A percentile compares a stretch with the other conserved stretches of the same genome.
These are phyloP conservation scores for Talaromyces borbonicus DNA, from an alignment of 495 filamentous ascomycete species.

Conservation along the genomic window DNA sequence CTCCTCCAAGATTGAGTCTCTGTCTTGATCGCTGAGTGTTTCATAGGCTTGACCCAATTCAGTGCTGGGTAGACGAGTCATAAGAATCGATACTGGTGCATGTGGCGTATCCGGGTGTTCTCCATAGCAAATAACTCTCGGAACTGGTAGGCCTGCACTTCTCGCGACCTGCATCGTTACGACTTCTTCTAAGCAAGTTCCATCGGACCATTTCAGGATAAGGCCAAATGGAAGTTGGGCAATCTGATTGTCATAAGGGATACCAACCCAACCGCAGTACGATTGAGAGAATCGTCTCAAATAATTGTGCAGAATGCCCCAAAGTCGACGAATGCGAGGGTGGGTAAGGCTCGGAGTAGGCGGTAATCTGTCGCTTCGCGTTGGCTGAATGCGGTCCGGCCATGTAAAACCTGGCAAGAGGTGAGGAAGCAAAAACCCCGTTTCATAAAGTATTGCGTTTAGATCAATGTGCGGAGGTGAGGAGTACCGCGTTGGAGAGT, in stretches of 20 bases:
- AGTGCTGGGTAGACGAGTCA: slow-evolving; percentile 23
- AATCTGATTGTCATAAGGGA: slow-evolving; percentile 15
- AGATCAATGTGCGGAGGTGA: too few species aligned
- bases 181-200: slow-evolving; percentile 31
- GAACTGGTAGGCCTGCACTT: slow-evolving; percentile 29
- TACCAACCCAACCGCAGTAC: slow-evolving; percentile 18
- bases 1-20: slow-evolving; percentile 13
- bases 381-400: slow-evolving; percentile 15
- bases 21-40: slow-evolving; percentile 14
- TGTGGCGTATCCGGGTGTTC: slow-evolving; percentile 26
- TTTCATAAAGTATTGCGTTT: too few species aligned
- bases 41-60: slow-evolving; percentile 20
- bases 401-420: slow-evolving; percentile 15
- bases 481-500: too few species aligned
- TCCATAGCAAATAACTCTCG: slow-evolving; percentile 29
- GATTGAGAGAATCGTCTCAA: slow-evolving; percentile 17
- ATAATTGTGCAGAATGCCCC: slow-evolving; percentile 16
- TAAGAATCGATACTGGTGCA: slow-evolving; percentile 25
- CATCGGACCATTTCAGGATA: slow-evolving; percentile 28
- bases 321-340: slow-evolving; percentile 8
- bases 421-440: too few species aligned
- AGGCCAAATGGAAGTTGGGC: slow-evolving; percentile 23
- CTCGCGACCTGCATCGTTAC: slow-evolving; percentile 27
- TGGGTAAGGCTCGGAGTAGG: not conserved
- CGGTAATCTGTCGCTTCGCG: slow-evolving; percentile 2